Conservation (phyloP, 352 stramenopile genomes). For the Pythium aristosporum region DNA sequence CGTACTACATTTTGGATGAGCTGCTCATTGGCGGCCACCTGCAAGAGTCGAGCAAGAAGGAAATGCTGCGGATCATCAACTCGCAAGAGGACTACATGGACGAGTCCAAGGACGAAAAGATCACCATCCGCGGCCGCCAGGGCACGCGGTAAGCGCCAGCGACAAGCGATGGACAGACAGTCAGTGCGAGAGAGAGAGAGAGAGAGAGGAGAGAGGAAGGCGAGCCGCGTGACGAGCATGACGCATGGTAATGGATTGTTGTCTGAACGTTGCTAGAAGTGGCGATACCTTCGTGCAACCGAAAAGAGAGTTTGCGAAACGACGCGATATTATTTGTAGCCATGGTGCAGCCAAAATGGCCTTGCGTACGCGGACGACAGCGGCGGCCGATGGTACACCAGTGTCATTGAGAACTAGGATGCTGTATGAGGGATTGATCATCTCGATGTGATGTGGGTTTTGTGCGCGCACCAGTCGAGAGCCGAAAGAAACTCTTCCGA, state of each 20-base stretch:
- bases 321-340: conserved; percentile 2
- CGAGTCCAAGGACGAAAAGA: conserved; percentile 85
- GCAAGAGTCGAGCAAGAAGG: conserved; percentile 94
- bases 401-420: background rate
- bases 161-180: background rate
- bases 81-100: conserved; percentile 91
- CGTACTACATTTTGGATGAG: conserved; percentile 99
- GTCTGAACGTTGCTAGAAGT: conserved; percentile 22
- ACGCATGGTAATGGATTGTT: conserved; percentile 14
- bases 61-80: conserved; percentile 87
- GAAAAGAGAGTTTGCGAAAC: conserved; percentile 15
- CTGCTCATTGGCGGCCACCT: conserved; percentile 98
- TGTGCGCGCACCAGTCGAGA: conserved; percentile 10
- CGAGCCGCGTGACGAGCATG: background rate
- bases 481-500: conserved; percentile 63
- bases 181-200: background rate
- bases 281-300: conserved; percentile 8
- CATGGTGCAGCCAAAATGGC: conserved; percentile 6
- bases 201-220: background rate
- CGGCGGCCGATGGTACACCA: conserved; percentile 14
- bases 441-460: background rate
- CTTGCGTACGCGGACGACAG: conserved; percentile 1
- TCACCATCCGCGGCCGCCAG: conserved; percentile 50
- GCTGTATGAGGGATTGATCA: background rate
- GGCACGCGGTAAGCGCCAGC: conserved; percentile 46